Conservation (phyloP, 2,329 filamentous ascomycete genomes). For the Grosmannia huntii region DNA sequence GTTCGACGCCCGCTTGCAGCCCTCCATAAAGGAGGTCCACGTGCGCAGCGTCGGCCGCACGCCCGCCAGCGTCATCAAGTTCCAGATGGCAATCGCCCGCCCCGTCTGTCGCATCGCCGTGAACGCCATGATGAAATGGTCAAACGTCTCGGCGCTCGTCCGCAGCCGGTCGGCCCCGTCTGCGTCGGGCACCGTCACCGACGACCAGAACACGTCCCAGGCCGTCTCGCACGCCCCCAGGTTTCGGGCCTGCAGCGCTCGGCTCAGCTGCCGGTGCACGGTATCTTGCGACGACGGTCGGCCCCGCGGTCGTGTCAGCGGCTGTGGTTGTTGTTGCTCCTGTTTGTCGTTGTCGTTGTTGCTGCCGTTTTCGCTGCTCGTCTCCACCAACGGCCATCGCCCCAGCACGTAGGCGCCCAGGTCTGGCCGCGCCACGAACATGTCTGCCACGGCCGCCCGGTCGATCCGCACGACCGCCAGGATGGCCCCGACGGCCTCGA, state of each 20-base stretch:
- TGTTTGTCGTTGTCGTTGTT: neutral
- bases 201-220: conserved; percentile 19
- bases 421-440: conserved; percentile 12
- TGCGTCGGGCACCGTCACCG: conserved; percentile 10
- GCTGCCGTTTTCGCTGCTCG: neutral
- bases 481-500: conserved; percentile 13
- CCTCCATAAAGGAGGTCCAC: conserved; percentile 62
- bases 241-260: conserved; percentile 17
- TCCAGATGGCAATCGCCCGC: conserved; percentile 22
- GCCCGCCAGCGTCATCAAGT: conserved; percentile 31
- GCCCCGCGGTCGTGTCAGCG: neutral
- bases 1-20: conserved; percentile 50
- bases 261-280: conserved; percentile 16
- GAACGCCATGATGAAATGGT: conserved; percentile 24
- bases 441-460: conserved; percentile 8
- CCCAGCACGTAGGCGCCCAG: conserved; percentile 13
- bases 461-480: conserved; percentile 7
- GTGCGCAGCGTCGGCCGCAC: conserved; percentile 48
- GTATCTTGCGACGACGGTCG: neutral
- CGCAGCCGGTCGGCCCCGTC: conserved; percentile 10
- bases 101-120: conserved; percentile 18
- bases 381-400: conserved; percentile 6
- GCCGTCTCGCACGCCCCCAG: conserved; percentile 13
- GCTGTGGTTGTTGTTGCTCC: neutral
- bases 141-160: conserved; percentile 15